Percentiles rank a stretch among this genome's conserved stretches.
Evolutionary conservation across 129 eudicot genomes (phyloP).

Genomic region (Pseudognaphalium luteoalbum): DNA sequence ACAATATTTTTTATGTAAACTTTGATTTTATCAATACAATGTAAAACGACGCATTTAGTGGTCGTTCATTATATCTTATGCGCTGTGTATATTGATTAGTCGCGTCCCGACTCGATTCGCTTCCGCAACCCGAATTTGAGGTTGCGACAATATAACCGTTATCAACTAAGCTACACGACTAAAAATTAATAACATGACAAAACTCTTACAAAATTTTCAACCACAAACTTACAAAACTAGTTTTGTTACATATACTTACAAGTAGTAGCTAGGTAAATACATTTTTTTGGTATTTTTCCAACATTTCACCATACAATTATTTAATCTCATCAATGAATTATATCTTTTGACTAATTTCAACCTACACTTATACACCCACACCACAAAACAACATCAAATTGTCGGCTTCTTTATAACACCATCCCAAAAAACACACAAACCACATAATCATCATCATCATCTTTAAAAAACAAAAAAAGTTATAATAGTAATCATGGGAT

Average conservation of each 20-base stretch:
- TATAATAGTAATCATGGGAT: slow-evolving; percentile 39
- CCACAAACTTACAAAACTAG: no score
- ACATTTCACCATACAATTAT: background rate
- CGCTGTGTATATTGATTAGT: no score
- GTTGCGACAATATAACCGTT: no score
- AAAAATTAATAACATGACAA: no score
- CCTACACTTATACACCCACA: background rate
- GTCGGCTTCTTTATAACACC: slow-evolving; percentile 13
- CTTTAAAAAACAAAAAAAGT: background rate
- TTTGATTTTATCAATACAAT: no score
- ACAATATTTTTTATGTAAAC: no score
- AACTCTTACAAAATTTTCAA: no score
- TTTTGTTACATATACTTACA: background rate
- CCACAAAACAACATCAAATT: background rate
- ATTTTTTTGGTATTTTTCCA: background rate
- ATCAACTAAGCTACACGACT: no score
- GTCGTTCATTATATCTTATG: no score
- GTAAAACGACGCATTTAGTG: no score
- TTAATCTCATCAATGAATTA: background rate
- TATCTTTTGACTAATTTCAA: background rate
- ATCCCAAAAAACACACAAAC: background rate
- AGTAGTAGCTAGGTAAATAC: background rate
- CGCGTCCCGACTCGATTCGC: no score
- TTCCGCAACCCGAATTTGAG: no score
- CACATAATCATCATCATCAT: background rate